Evolutionary conservation across 208 protist species (phyloP), one percentile per base, ranked within the genome.

Genomic region (Zelonia costaricensis): DNA sequence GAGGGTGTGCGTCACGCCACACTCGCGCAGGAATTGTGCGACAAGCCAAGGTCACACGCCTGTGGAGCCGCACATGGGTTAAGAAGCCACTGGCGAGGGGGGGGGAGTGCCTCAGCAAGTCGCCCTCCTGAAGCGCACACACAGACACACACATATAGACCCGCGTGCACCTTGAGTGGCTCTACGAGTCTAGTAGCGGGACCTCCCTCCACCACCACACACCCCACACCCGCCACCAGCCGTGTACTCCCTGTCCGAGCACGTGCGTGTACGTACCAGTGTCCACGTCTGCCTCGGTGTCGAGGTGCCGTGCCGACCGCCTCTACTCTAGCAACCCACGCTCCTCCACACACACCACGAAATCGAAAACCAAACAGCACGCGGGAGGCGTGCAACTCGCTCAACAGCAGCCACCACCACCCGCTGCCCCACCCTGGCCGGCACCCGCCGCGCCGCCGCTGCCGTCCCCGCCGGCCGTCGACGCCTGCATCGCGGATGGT

Each of bases 401-500:
- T n/a, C 64, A 71, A 16, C 52, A 15, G 31, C 62, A 3, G 22
- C 44, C 45, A 35, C 62, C 45, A 28, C 44, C 35, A 48, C 45
- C 12, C 25, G 12, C 42, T 16, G 33, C 30, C 15, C 33, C 52
- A 31, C 27, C 52, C 0, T 36, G 6, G 13, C 13, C 39, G 0
- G 39, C 40, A 15, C n/a, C 22, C 3, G 22, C 18, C 36, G 6
- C 7, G 18, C 20, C 53, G 9, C 22, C 53, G 7, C 15, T 16
- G 3, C 4, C 38, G 18, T 4, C 38, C 13, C 35, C 38, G 15
- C 35, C 16, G 38, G 7, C 25, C 25, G 23, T 61, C 15, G 60
- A 51, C 1, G 46, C 52, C 47, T 76, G 62, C 43, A 56, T 59
- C 28, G 55, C 60, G 1, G 57, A 62, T 25, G 64, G 64, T 5